Evolutionary conservation across 2,329 filamentous ascomycete genomes (phyloP).

Genomic region (Phaeoacremonium minimum): DNA sequence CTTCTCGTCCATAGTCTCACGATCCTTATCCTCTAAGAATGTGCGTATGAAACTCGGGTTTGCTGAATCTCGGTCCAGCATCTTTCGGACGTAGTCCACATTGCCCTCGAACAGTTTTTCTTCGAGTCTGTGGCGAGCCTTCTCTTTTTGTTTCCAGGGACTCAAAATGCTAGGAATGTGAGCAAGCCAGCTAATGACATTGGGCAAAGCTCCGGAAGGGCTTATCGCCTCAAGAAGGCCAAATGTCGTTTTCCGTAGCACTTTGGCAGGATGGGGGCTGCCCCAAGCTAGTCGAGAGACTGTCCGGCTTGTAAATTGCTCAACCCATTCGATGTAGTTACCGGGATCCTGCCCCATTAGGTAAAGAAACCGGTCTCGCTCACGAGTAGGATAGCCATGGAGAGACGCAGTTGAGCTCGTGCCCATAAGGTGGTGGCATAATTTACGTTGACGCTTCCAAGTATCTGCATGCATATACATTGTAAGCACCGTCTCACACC

Average conservation of each 20-base stretch:
- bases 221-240: slow-evolving; percentile 41
- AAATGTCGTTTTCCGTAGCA: slow-evolving; percentile 38
- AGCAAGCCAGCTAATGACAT: slow-evolving; percentile 30
- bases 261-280: slow-evolving; percentile 29
- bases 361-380: slow-evolving; percentile 41
- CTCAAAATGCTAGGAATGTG: slow-evolving; percentile 32
- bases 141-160: slow-evolving; percentile 41
- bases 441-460: slow-evolving; percentile 44
- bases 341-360: slow-evolving; percentile 30
- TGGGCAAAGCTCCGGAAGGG: slow-evolving; percentile 37
- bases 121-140: slow-evolving; percentile 32
- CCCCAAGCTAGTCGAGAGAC: slow-evolving; percentile 42
- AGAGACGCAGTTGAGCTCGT: slow-evolving; percentile 27
- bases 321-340: slow-evolving; percentile 40
- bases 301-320: slow-evolving; percentile 42
- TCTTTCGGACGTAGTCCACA: slow-evolving; percentile 28
- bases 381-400: slow-evolving; percentile 35
- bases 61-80: slow-evolving; percentile 22
- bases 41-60: slow-evolving; percentile 36
- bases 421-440: slow-evolving; percentile 38
- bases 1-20: slow-evolving; percentile 17
- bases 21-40: slow-evolving; percentile 26
- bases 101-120: slow-evolving; percentile 29
- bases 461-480: slow-evolving; percentile 31
- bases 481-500: too few relatives aligned